Evolutionary conservation across 164 flowering plant species (phyloP), one percentile per base, ranked within the genome.

Genomic region (Dillenia suffruticosa): DNA sequence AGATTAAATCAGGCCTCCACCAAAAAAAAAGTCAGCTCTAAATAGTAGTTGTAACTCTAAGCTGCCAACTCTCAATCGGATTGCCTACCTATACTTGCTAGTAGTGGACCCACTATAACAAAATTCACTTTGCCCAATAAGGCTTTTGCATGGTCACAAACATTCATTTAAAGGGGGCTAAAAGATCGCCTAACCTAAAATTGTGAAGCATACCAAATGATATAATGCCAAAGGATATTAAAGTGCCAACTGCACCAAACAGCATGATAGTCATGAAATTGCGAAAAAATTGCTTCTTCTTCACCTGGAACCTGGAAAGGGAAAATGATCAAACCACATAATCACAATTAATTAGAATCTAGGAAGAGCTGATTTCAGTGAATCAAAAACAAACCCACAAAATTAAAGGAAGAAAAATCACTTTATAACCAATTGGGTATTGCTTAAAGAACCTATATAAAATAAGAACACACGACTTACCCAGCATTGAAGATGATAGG

Each of bases 401-500:
- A n/a, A 22, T 24, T 7, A 12, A 12, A 49, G 54, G 15, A 49
- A 60, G 15, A 49, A 60, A 50, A 9, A 52, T 7, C 22, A 52
- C 55, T 52, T 32, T 52, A 17, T 52, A 12, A 52, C 5, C 19
- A 51, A 16, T 40, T 12, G 1, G 11, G 12, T 1, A 52, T 9
- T 14, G 12, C 55, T n/a, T 52, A 52, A 52, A n/a, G 15, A 10
- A 52, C 15, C 4, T n/a, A 16, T 14, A 10, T 3, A 32, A n/a
- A 63, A 46, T 46, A 7, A 4, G 44, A 63, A 48, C 8, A 51
- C 0, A 51, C n/a, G 67, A 65, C 82, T 63, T 68, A 87, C 93
- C 93, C 93, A 13, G 93, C 93, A 74, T 87, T 87, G 70, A 87
- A 87, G 17, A 87, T 87, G 57, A 87, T 87, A 11, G 93, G 93